phyloP scores from a whole-genome alignment of 345 rosid species.

The Diplotaxis tenuifolia region DNA sequence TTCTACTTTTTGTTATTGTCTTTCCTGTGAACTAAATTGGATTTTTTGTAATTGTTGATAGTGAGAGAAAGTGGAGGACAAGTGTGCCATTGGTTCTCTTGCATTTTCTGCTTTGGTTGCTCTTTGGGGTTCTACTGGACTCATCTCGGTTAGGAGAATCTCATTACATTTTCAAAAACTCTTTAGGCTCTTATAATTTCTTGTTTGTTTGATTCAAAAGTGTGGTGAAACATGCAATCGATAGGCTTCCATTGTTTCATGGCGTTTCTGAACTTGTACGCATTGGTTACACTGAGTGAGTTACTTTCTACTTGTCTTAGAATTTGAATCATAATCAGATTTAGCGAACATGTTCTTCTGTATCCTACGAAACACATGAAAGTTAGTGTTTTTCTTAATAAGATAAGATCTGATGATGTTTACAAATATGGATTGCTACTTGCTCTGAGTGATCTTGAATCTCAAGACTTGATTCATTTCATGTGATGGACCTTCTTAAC shows the following conservation, averaged over 20 bases:
- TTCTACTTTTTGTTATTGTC: not conserved
- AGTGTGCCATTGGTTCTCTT: constrained; percentile 75
- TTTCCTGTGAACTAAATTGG: not conserved
- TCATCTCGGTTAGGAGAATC: constrained; percentile 58
- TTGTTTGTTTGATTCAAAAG: not conserved
- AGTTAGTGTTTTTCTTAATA: not conserved
- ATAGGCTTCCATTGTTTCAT: constrained; percentile 83
- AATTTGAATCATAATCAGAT: not conserved
- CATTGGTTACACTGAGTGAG: constrained; percentile 84
- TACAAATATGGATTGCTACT: not conserved
- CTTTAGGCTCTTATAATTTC: not conserved
- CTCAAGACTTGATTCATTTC: constrained; percentile 5
- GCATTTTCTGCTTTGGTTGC: constrained; percentile 58
- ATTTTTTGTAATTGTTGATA: constrained; percentile 21
- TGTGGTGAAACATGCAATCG: constrained; percentile 67
- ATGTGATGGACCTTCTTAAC: not conserved
- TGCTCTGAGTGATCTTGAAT: not conserved
- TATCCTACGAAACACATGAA: too few relatives aligned
- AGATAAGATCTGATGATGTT: not conserved
- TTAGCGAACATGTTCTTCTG: not conserved
- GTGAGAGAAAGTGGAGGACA: constrained; percentile 95
- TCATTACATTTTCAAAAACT: not conserved
- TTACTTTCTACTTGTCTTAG: constrained; percentile 12
- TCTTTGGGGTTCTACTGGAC: constrained; percentile 65
- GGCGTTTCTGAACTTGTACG: constrained; percentile 81